These are phyloP conservation scores for Lecanoromycetidae sp. DNA, from an alignment of 2,329 filamentous ascomycete genomes.

Conservation along the genomic window DNA sequence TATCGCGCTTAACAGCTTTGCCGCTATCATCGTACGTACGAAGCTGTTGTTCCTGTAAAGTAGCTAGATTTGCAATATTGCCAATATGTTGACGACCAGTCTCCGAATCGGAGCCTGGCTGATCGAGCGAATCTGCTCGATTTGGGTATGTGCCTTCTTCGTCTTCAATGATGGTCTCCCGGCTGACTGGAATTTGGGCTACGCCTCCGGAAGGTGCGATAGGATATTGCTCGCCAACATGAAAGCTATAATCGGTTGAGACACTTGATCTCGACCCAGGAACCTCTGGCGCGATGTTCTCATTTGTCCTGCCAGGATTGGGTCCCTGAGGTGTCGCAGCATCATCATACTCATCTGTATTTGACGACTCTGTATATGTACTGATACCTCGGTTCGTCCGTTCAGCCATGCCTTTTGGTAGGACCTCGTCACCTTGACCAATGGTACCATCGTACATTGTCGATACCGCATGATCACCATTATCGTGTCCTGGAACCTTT, in stretches of 20 bases:
- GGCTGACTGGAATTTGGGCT: neutral
- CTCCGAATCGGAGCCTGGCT: neutral
- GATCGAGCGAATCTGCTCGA: conserved; percentile 4
- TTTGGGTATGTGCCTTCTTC: neutral
- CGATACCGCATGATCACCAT: conserved; percentile 6
- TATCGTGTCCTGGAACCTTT: conserved; percentile 14
- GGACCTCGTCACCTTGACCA: neutral
- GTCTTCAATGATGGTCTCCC: neutral
- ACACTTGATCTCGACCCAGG: conserved; percentile 7
- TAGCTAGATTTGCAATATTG: conserved; percentile 10
- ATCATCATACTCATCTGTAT: conserved; percentile 4
- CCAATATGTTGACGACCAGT: conserved; percentile 5
- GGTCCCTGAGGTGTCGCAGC: conserved; percentile 7
- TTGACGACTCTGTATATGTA: conserved; percentile 7
- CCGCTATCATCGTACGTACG: conserved; percentile 13
- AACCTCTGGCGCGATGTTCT: neutral
- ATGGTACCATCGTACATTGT: conserved; percentile 17
- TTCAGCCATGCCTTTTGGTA: neutral
- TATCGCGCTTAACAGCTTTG: conserved; percentile 11
- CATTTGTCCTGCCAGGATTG: neutral
- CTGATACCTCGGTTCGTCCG: neutral
- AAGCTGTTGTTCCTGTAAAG: conserved; percentile 11
- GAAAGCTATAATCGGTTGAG: conserved; percentile 7
- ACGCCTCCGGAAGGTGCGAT: neutral
- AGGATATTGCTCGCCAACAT: neutral